A percentile compares a stretch with the other conserved stretches of the same genome.
phyloP scores from a whole-genome alignment of 768 basidiomycete species.

The Symmetrospora coprosmae region DNA sequence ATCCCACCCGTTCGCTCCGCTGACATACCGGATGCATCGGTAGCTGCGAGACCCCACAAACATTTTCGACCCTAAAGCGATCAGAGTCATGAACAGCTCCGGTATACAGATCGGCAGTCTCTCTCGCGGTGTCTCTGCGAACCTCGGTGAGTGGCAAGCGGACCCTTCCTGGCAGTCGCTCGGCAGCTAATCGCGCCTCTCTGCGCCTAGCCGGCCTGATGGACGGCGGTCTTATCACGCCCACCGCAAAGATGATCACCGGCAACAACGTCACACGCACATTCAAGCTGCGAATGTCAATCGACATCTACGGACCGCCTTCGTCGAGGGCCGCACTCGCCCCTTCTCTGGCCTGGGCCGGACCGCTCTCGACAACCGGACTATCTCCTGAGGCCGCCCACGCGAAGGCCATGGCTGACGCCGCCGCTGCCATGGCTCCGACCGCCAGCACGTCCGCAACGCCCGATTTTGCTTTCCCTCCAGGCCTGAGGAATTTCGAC shows the following conservation, averaged over 20 bases:
- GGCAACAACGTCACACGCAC: not conserved
- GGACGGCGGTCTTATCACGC: not conserved
- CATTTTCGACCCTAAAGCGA: slow-evolving; percentile 13
- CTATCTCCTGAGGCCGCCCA: not conserved
- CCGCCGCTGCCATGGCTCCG: too few relatives aligned
- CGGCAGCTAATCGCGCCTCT: too few relatives aligned
- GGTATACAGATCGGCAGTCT: slow-evolving; percentile 1
- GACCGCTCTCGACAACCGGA: not conserved
- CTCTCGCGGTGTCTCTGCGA: slow-evolving; percentile 3
- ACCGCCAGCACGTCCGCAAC: too few relatives aligned
- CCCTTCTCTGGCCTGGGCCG: not conserved
- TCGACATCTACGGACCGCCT: slow-evolving; percentile 5
- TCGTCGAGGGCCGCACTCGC: not conserved
- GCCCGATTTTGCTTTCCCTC: too few relatives aligned
- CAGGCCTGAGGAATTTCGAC: too few relatives aligned
- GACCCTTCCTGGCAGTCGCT: too few relatives aligned
- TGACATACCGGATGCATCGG: not conserved
- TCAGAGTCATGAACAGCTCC: slow-evolving; percentile 4
- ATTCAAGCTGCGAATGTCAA: not conserved
- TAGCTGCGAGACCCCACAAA: slow-evolving; percentile 15
- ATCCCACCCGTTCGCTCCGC: not conserved
- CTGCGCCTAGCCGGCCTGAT: not conserved
- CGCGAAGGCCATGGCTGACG: too few relatives aligned
- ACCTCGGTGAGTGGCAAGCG: not conserved
- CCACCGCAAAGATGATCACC: not conserved